Evolutionary conservation across 352 stramenopile genomes (phyloP), one percentile per base, ranked within the genome.

Genomic region (Globisporangium ultimum): DNA sequence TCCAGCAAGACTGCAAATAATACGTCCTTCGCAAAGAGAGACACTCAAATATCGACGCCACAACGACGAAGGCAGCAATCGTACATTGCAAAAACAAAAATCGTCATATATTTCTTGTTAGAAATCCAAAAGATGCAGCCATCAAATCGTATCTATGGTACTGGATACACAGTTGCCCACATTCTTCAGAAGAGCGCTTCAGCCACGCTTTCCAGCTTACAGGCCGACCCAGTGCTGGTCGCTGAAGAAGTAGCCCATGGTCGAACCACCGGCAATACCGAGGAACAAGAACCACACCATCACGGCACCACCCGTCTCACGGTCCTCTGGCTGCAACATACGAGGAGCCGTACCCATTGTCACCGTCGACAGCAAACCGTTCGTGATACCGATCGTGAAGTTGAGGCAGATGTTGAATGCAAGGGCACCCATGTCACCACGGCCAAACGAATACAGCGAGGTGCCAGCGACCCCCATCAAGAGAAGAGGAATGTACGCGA

Each of bases 241-340:
- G 43, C 68, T 76, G 32, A 87, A 72, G 50, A 86, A 56, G 63
- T 80, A 82, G 53, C 76, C 74, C 15, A 85, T 53, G 2, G 72
- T 80, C 6, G 80, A 72, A 47, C 76, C 76, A n/a, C 42, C 58
- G 10, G 71, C 55, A 11, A 87, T 67, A 21, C 80, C 78, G 11
- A 86, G 22, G 60, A 90, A 88, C 14, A 90, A 55, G 36, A 69
- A 82, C 24, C 76, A 61, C 28, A 78, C 71, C 78, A 88, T 86
- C 15, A 90, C 56, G 21, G 74, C 73, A 40, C 78, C 78, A 18
- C 69, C 80, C 10, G 74, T 74, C 58, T 86, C 74, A 18, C 76
- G 72, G 64, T 88, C 78, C 41, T 88, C 66, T 9, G 72, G 71
- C 7, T 79, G 69, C 4, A 88, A 59, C 11, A 89, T 46, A 24